Conservation (phyloP, 2,329 filamentous ascomycete species). For the Colletotrichum lupini region DNA sequence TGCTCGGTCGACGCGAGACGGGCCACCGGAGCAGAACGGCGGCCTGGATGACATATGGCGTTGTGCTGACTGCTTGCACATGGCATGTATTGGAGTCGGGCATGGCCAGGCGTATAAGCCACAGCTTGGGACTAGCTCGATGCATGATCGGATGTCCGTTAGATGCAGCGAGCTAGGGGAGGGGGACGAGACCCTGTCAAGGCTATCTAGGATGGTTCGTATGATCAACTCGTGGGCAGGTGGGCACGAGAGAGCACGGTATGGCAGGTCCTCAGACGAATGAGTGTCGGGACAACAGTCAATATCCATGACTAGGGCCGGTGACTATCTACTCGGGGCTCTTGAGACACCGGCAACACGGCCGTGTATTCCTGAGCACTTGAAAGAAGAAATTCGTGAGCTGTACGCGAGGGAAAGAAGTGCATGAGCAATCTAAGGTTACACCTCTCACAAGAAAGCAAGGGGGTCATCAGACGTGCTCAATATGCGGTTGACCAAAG, state of each 20-base stretch:
- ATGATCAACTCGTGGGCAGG: neutral
- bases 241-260: neutral
- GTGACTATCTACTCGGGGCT: neutral
- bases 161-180: slow-evolving; percentile 10
- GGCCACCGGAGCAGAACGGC: neutral
- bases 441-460: neutral
- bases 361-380: neutral
- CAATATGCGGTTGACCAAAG: neutral
- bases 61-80: slow-evolving; percentile 30
- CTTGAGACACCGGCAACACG: slow-evolving; percentile 12
- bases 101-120: slow-evolving; percentile 21
- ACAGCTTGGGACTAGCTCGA: slow-evolving; percentile 12
- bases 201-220: slow-evolving; percentile 12
- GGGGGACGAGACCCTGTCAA: slow-evolving; percentile 17
- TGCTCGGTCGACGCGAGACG: slow-evolving; percentile 17
- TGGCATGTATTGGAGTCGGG: slow-evolving; percentile 18
- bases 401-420: neutral
- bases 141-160: slow-evolving; percentile 33
- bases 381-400: neutral
- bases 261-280: slow-evolving; percentile 12
- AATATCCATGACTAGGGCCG: neutral
- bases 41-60: slow-evolving; percentile 24
- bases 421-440: neutral
- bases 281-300: slow-evolving; percentile 5
- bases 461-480: neutral